Evolutionary conservation across 495 filamentous ascomycete genomes (phyloP).

Genomic region (Aspergillus heteromorphus): DNA sequence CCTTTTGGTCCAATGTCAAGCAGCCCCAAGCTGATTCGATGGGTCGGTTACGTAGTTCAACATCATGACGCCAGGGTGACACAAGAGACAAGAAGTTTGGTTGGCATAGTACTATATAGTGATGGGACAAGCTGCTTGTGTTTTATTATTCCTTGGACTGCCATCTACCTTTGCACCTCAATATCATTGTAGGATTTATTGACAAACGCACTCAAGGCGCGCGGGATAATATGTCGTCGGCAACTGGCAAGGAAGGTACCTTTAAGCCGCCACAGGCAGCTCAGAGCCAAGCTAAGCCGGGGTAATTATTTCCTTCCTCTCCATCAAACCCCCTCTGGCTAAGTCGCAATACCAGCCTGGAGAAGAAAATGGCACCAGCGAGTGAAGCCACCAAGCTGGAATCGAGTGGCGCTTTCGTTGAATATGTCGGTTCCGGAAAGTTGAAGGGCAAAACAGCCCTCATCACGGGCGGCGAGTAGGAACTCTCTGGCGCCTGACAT

Average conservation of each 20-base stretch:
- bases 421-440: conserved; percentile 45
- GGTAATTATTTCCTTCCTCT: conserved; percentile 4
- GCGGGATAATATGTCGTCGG: conserved; percentile 15
- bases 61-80: conserved; percentile 23
- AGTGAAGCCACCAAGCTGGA: conserved; percentile 28
- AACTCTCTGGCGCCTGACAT: background rate
- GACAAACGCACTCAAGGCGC: too few species aligned
- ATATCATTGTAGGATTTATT: background rate
- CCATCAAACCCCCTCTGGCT: too few species aligned
- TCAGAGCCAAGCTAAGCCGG: conserved; percentile 24
- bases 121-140: background rate
- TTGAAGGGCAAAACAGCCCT: conserved; percentile 46
- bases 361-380: conserved; percentile 16
- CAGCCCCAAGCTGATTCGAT: background rate
- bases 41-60: background rate
- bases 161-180: background rate
- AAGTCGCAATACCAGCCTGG: conserved; percentile 11
- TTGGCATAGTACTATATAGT: background rate
- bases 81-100: background rate
- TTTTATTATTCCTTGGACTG: background rate
- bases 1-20: background rate
- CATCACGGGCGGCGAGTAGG: conserved; percentile 54
- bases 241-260: conserved; percentile 17
- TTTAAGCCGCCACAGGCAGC: conserved; percentile 19
- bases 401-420: conserved; percentile 24